A percentile compares a stretch with the other conserved stretches of the same genome.
Conservation (phyloP, 768 basidiomycete species). For the Mycena floridula region DNA sequence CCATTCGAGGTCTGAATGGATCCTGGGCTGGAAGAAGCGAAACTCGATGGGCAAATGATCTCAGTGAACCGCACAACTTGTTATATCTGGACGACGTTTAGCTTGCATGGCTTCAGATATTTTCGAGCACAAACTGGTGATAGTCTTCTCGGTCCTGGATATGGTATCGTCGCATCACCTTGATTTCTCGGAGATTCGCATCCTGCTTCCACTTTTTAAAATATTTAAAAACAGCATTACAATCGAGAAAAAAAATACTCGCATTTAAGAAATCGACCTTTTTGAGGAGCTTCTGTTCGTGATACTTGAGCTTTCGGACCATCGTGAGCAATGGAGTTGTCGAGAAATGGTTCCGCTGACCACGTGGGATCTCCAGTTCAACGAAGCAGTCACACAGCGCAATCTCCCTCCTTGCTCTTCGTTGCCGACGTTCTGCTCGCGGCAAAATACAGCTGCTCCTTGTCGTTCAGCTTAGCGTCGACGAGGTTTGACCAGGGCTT, state of each 20-base stretch:
- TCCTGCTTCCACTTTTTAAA: constrained; percentile 88
- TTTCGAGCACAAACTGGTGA: constrained; percentile 55
- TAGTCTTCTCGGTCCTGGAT: constrained; percentile 93
- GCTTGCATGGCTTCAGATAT: constrained; percentile 1
- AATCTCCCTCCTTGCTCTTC: constrained; percentile 12
- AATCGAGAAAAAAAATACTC: constrained; percentile 16
- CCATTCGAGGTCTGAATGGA: constrained; percentile 79
- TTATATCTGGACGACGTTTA: constrained; percentile 61
- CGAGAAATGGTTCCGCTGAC: too few species aligned
- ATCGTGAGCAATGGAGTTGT: too few species aligned
- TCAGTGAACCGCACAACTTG: constrained; percentile 84
- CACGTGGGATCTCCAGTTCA: too few species aligned
- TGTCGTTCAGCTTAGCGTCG: too few species aligned
- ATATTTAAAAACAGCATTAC: constrained; percentile 7
- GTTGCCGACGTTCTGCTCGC: constrained; percentile 16
- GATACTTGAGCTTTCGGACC: constrained; percentile 94
- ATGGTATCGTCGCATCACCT: constrained; percentile 93
- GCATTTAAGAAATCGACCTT: constrained; percentile 97
- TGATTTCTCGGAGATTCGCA: constrained; percentile 83
- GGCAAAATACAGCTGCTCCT: too few species aligned
- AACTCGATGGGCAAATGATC: constrained; percentile 80
- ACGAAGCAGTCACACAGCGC: too few species aligned
- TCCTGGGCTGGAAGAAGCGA: constrained; percentile 86
- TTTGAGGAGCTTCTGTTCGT: constrained; percentile 91
- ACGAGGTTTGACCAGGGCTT: too few species aligned